Percentiles rank a stretch among this genome's conserved stretches.
phyloP scores from a whole-genome alignment of 768 basidiomycete genomes.

The Mycena rosella region DNA sequence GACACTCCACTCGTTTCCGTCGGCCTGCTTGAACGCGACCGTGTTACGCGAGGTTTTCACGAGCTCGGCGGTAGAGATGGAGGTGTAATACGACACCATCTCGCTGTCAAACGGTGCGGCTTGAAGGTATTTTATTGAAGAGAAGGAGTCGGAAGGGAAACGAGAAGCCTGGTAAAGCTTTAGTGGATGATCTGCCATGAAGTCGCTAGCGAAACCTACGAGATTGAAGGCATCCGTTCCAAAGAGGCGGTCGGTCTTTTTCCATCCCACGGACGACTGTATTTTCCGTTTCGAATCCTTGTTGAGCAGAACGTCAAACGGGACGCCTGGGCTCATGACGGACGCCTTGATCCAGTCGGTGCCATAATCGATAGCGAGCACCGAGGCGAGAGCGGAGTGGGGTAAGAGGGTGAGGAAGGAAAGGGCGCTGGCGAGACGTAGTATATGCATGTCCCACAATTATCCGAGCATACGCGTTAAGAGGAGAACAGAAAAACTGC shows the following conservation, averaged over 20 bases:
- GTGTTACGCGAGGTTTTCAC: conserved; percentile 70
- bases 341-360: conserved; percentile 98
- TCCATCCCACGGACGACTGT: conserved; percentile 91
- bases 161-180: conserved; percentile 78
- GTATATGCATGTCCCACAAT: conserved; percentile 59
- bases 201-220: conserved; percentile 61
- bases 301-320: conserved; percentile 96
- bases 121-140: conserved; percentile 86
- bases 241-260: conserved; percentile 90
- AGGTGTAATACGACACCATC: conserved; percentile 67
- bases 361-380: conserved; percentile 98
- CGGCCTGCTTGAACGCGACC: conserved; percentile 68
- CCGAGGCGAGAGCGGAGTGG: conserved; percentile 70
- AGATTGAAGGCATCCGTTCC: conserved; percentile 90
- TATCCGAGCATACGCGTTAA: too few relatives aligned
- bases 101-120: conserved; percentile 75
- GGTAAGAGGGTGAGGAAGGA: conserved; percentile 57
- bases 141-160: conserved; percentile 90
- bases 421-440: conserved; percentile 53
- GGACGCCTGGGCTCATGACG: conserved; percentile 92
- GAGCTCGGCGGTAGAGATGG: conserved; percentile 67
- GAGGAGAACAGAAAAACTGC: too few relatives aligned
- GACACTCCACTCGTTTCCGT: conserved; percentile 79
- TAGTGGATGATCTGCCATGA: conserved; percentile 12
- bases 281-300: conserved; percentile 98